Percentiles rank a stretch among this genome's conserved stretches.
Evolutionary conservation across 2,329 filamentous ascomycete species (phyloP).

Genomic region (Microcyclosporella mali): DNA sequence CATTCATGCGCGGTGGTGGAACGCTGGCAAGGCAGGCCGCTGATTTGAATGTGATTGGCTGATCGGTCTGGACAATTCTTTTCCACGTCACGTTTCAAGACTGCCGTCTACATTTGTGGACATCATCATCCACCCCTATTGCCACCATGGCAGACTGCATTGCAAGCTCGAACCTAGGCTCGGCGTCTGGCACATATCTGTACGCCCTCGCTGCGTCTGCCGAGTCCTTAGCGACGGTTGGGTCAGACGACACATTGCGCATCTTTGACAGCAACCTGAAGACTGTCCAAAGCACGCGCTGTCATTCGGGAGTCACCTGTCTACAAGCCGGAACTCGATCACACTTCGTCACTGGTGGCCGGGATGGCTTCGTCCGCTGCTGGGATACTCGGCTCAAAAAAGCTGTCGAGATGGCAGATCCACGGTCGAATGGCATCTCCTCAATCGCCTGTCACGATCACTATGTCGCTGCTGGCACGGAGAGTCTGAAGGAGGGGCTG

Average conservation of each 20-base stretch:
- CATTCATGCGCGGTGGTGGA: too few species aligned
- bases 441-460: slow-evolving; percentile 59
- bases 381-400: slow-evolving; percentile 22
- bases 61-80: too few species aligned
- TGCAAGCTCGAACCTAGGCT: slow-evolving; percentile 9
- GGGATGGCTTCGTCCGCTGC: slow-evolving; percentile 56
- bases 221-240: slow-evolving; percentile 52
- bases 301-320: slow-evolving; percentile 59
- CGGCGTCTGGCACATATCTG: slow-evolving; percentile 42
- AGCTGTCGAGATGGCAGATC: slow-evolving; percentile 31
- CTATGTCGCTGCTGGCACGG: slow-evolving; percentile 65
- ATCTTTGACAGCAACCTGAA: slow-evolving; percentile 56
- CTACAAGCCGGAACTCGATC: slow-evolving; percentile 40
- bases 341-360: slow-evolving; percentile 62
- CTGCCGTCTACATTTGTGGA: too few species aligned
- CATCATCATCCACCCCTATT: too few species aligned
- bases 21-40: too few species aligned
- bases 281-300: slow-evolving; percentile 41
- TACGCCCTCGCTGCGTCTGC: slow-evolving; percentile 47
- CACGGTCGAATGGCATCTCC: slow-evolving; percentile 50
- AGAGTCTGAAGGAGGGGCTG: slow-evolving; percentile 40
- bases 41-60: too few species aligned
- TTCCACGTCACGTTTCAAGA: too few species aligned
- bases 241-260: slow-evolving; percentile 64
- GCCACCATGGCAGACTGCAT: slow-evolving; percentile 11